Conservation (phyloP, 2,329 filamentous ascomycete species). For the Colletotrichum tamarilloi region DNA sequence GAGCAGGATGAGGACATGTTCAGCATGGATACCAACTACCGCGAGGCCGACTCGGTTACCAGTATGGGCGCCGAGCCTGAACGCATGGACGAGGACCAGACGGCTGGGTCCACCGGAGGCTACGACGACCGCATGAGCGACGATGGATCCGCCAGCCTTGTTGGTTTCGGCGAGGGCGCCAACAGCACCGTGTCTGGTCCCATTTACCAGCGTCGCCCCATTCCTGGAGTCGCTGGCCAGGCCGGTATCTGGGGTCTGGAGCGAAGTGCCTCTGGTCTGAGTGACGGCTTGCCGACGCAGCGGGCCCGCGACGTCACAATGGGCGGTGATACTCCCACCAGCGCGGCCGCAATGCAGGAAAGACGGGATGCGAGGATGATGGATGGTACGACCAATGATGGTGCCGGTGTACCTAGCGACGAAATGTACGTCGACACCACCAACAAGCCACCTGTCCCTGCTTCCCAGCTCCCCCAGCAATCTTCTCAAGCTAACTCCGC, state of each 20-base stretch:
- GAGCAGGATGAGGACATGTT: conserved; percentile 74
- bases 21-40: conserved; percentile 73
- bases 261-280: conserved; percentile 63
- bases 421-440: conserved; percentile 74
- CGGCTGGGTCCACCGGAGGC: conserved; percentile 59
- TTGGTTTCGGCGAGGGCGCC: conserved; percentile 93
- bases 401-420: conserved; percentile 58
- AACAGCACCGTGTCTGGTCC: conserved; percentile 86
- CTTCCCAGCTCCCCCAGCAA: conserved; percentile 46
- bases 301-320: conserved; percentile 47
- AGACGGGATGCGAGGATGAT: conserved; percentile 72
- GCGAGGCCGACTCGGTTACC: conserved; percentile 69
- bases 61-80: conserved; percentile 58
- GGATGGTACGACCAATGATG: conserved; percentile 72
- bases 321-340: conserved; percentile 55
- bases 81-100: conserved; percentile 65
- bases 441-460: conserved; percentile 65
- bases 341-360: conserved; percentile 60
- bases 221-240: conserved; percentile 47
- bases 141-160: conserved; percentile 83
- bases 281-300: conserved; percentile 52
- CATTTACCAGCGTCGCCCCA: conserved; percentile 68
- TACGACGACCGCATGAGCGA: conserved; percentile 84
- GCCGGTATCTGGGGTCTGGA: conserved; percentile 56
- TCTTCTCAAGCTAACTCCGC: conserved; percentile 35